A percentile compares a stretch with the other conserved stretches of the same genome.
phyloP scores from a whole-genome alignment of 768 basidiomycete genomes.

The Mycena amicta region DNA sequence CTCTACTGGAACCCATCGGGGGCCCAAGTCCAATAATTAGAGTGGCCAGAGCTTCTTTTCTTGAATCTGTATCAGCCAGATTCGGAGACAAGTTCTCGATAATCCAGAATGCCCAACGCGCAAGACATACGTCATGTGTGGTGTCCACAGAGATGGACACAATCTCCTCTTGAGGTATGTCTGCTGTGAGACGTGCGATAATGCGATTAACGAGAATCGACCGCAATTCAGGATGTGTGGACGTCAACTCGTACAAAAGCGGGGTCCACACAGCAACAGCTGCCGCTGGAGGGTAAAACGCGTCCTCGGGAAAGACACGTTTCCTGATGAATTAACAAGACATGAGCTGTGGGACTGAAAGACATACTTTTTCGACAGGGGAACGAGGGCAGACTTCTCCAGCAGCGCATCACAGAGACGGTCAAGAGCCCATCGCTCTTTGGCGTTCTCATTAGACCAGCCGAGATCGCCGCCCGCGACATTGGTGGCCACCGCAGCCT shows the following conservation, averaged over 20 bases:
- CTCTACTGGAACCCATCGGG: conserved; percentile 19
- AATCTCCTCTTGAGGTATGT: conserved; percentile 14
- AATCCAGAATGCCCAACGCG: conserved; percentile 72
- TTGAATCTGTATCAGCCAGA: conserved; percentile 41
- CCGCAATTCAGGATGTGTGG: conserved; percentile 59
- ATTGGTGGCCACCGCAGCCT: conserved; percentile 66
- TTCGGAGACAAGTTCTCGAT: conserved; percentile 42
- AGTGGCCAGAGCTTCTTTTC: conserved; percentile 45
- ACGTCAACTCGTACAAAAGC: conserved; percentile 58
- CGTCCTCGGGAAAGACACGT: conserved; percentile 42
- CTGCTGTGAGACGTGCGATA: conserved; percentile 35
- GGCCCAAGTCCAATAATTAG: conserved; percentile 55
- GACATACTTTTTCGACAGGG: conserved; percentile 77
- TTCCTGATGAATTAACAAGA: conserved; percentile 54
- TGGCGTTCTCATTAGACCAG: conserved; percentile 57
- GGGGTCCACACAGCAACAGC: conserved; percentile 69
- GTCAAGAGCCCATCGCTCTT: conserved; percentile 71
- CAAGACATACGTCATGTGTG: conserved; percentile 57
- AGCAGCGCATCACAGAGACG: conserved; percentile 66
- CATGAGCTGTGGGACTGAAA: conserved; percentile 52
- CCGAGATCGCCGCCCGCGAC: conserved; percentile 47
- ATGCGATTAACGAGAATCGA: conserved; percentile 50
- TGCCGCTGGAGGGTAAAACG: conserved; percentile 51
- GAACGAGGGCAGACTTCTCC: conserved; percentile 76
- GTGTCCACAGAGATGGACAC: conserved; percentile 23